Conservation (phyloP, 192 early-diverging fungal genomes). For the Phycomyces blakesleeanus region DNA sequence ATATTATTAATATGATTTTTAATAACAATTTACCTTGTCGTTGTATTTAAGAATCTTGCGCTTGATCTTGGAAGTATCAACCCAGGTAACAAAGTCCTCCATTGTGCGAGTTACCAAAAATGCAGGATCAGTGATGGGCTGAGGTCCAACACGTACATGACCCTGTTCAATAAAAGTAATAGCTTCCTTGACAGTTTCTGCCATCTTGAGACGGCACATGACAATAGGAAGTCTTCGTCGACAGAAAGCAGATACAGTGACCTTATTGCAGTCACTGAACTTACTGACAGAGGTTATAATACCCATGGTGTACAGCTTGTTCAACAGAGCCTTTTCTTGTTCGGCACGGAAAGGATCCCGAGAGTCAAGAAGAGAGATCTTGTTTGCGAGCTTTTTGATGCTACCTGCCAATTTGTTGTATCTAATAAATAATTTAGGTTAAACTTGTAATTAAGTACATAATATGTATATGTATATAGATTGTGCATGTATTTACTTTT, state of each 20-base stretch:
- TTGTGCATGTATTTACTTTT: slow-evolving; percentile 76
- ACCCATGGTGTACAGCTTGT: slow-evolving; percentile 85
- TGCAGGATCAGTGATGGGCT: slow-evolving; percentile 87
- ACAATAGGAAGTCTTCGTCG: slow-evolving; percentile 83
- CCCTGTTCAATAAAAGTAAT: slow-evolving; percentile 92
- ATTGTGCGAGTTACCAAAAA: slow-evolving; percentile 82
- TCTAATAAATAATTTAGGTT: too few species aligned
- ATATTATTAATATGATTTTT: too few species aligned
- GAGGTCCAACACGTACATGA: slow-evolving; percentile 89
- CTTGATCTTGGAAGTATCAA: slow-evolving; percentile 96
- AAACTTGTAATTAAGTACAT: too few species aligned
- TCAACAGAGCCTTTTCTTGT: slow-evolving; percentile 74
- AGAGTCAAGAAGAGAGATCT: slow-evolving; percentile 80
- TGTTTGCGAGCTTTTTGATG: slow-evolving; percentile 78
- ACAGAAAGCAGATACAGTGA: slow-evolving; percentile 87
- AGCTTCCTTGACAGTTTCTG: slow-evolving; percentile 88
- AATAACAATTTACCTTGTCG: slow-evolving; percentile 58
- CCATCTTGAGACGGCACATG: slow-evolving; percentile 94
- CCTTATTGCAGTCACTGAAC: slow-evolving; percentile 73
- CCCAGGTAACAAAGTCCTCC: slow-evolving; percentile 98
- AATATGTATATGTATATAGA: too few species aligned
- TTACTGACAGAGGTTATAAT: slow-evolving; percentile 73
- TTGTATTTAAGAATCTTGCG: slow-evolving; percentile 94
- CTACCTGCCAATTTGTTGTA: slow-evolving; percentile 82
- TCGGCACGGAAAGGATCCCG: slow-evolving; percentile 74